Percentiles rank a stretch among this genome's conserved stretches.
These are phyloP conservation scores for Hypomyces perniciosus DNA, from an alignment of 2,329 filamentous ascomycete species.

Conservation along the genomic window DNA sequence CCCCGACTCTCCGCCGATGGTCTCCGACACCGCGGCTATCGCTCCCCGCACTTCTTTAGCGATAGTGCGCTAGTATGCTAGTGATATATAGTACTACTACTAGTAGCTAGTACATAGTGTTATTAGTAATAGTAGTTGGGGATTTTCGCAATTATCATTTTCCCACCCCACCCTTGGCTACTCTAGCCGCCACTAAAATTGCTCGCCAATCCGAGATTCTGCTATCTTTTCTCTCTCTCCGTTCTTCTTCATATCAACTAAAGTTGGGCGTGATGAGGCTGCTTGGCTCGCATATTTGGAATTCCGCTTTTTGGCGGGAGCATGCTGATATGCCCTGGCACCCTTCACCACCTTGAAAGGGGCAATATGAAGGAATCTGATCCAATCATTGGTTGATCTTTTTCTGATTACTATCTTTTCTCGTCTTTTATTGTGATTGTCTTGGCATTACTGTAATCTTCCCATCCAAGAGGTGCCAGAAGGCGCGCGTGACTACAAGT, in stretches of 20 bases:
- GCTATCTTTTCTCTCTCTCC: slow-evolving; percentile 22
- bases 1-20: too few species aligned
- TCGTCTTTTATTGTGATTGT: neutral
- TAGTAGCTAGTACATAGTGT: neutral
- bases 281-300: slow-evolving; percentile 48
- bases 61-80: neutral
- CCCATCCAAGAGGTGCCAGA: too few species aligned
- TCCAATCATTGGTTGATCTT: slow-evolving; percentile 42
- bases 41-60: too few species aligned
- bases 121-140: neutral
- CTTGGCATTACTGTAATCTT: neutral
- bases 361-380: slow-evolving; percentile 62
- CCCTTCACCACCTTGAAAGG: slow-evolving; percentile 54
- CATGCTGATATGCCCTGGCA: slow-evolving; percentile 62
- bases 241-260: slow-evolving; percentile 62
- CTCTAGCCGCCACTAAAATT: neutral
- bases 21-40: too few species aligned
- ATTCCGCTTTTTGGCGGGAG: slow-evolving; percentile 46
- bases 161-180: neutral
- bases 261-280: slow-evolving; percentile 70
- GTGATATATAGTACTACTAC: neutral
- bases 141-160: neutral
- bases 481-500: too few species aligned
- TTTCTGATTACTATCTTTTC: slow-evolving; percentile 21
- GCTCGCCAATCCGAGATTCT: slow-evolving; percentile 6